These are phyloP conservation scores for Mycena belliarum DNA, from an alignment of 768 basidiomycete species.

Conservation along the genomic window DNA sequence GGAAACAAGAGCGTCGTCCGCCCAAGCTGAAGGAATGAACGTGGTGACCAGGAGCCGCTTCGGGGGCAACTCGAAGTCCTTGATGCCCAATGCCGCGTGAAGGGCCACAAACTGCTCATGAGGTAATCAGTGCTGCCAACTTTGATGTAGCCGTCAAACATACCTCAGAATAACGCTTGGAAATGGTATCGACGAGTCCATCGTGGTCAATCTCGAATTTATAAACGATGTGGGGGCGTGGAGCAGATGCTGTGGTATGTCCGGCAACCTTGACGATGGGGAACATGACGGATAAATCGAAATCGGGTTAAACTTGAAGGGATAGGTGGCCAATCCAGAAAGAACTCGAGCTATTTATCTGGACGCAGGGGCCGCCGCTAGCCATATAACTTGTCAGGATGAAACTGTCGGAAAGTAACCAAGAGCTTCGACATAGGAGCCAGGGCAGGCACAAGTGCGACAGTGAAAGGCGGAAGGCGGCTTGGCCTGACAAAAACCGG, in stretches of 20 bases:
- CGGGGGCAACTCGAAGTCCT: constrained; percentile 35
- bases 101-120: constrained; percentile 32
- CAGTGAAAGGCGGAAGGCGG: too few relatives aligned
- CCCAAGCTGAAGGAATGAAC: constrained; percentile 47
- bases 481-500: too few relatives aligned
- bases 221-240: constrained; percentile 52
- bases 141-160: background rate
- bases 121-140: background rate
- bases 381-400: background rate
- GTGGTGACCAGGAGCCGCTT: constrained; percentile 43
- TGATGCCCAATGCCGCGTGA: constrained; percentile 27
- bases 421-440: background rate
- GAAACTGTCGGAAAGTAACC: background rate
- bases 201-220: constrained; percentile 35
- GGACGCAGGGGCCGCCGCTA: too few relatives aligned
- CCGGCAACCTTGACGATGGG: constrained; percentile 35
- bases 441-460: background rate
- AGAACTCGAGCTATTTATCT: background rate
- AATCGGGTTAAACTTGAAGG: too few relatives aligned
- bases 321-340: background rate
- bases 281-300: constrained; percentile 18
- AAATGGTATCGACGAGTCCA: constrained; percentile 29
- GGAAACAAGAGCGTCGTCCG: constrained; percentile 44
- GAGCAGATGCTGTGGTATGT: constrained; percentile 49
- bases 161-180: constrained; percentile 49